A percentile compares a stretch with the other conserved stretches of the same genome.
These are phyloP conservation scores for Thozetella sp. DNA, from an alignment of 495 filamentous ascomycete genomes.

Conservation along the genomic window DNA sequence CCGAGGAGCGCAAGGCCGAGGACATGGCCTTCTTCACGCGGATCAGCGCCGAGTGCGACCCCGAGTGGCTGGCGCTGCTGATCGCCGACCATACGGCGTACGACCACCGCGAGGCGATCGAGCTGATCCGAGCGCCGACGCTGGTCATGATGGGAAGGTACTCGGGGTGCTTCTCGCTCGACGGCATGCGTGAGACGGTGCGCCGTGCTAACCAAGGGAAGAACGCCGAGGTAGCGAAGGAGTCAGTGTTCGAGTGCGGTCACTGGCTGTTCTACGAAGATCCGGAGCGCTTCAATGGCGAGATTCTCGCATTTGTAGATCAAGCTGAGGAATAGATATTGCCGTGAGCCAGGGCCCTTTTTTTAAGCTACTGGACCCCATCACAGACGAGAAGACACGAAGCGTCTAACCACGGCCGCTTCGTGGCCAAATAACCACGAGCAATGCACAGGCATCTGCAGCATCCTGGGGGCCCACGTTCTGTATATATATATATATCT, in stretches of 20 bases:
- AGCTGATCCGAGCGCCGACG: constrained; percentile 23
- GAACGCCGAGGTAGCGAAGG: constrained; percentile 18
- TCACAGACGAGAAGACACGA: too few species aligned
- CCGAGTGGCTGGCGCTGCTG: constrained; percentile 39
- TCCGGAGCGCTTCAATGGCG: constrained; percentile 36
- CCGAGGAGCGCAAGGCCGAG: constrained; percentile 12
- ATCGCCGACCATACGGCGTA: constrained; percentile 47
- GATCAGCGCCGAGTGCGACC: constrained; percentile 34
- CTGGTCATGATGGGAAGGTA: constrained; percentile 39
- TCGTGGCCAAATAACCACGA: too few species aligned
- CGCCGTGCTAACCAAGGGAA: constrained; percentile 18
- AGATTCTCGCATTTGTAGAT: constrained; percentile 33
- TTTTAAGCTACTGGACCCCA: too few species aligned
- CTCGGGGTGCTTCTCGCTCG: constrained; percentile 45
- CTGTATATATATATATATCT: too few species aligned
- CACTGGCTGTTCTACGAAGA: constrained; percentile 53
- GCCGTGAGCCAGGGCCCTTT: too few species aligned
- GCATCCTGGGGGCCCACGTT: too few species aligned
- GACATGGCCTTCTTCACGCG: constrained; percentile 41
- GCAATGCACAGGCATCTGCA: too few species aligned
- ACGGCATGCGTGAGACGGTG: constrained; percentile 39
- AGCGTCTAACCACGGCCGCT: too few species aligned
- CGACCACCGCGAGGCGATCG: constrained; percentile 46
- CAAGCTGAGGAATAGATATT: too few species aligned
- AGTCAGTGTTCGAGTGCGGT: constrained; percentile 35